Conservation (phyloP, 495 filamentous ascomycete genomes). For the Xylaria intraflava region DNA sequence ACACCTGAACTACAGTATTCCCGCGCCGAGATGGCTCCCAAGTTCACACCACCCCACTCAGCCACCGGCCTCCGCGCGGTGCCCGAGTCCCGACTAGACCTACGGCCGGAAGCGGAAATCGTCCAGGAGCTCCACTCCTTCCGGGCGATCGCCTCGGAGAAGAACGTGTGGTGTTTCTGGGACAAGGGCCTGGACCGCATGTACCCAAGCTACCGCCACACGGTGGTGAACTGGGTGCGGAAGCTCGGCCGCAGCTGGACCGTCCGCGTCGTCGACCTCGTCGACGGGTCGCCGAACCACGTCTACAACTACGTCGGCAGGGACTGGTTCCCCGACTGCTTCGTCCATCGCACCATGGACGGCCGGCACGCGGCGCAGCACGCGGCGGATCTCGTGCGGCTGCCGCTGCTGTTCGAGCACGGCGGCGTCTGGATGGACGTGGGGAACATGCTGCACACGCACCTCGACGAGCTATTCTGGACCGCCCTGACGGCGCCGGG, state of each 20-base stretch:
- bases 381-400: conserved; percentile 31
- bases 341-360: conserved; percentile 29
- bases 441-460: conserved; percentile 30
- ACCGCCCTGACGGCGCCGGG: conserved; percentile 27
- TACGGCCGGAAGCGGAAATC: conserved; percentile 18
- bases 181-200: conserved; percentile 31
- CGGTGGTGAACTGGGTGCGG: conserved; percentile 26
- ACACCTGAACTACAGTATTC: too few species aligned
- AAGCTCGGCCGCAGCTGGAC: conserved; percentile 26
- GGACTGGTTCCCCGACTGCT: conserved; percentile 26
- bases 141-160: conserved; percentile 30
- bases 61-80: conserved; percentile 15
- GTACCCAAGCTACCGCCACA: conserved; percentile 30
- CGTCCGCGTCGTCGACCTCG: conserved; percentile 22
- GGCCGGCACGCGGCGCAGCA: conserved; percentile 31
- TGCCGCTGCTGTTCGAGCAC: conserved; percentile 31
- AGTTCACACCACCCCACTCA: conserved; percentile 13
- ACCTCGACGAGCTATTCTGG: conserved; percentile 37
- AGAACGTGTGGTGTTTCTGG: conserved; percentile 44
- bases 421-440: conserved; percentile 40
- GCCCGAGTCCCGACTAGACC: conserved; percentile 13
- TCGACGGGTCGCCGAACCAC: conserved; percentile 20
- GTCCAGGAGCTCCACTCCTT: conserved; percentile 12
- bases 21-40: not conserved
- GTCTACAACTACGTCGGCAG: conserved; percentile 22